phyloP scores from a whole-genome alignment of 2,329 filamentous ascomycete genomes.

The Verticillium alfalfae region DNA sequence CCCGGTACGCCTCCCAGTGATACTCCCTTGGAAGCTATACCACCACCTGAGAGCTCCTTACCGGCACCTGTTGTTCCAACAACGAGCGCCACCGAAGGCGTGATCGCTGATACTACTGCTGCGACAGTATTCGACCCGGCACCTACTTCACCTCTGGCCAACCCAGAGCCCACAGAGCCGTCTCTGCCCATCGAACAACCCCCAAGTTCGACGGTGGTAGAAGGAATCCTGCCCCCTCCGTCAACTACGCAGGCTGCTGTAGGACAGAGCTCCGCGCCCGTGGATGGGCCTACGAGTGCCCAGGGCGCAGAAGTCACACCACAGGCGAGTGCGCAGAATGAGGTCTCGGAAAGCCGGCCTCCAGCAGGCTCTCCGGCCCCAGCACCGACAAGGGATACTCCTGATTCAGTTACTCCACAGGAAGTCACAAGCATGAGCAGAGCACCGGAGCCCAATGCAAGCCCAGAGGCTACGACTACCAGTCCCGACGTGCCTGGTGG shows the following conservation, averaged over 20 bases:
- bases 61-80: not conserved
- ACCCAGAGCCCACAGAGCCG: too few relatives aligned
- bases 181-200: not conserved
- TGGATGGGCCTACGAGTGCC: too few relatives aligned
- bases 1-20: not conserved
- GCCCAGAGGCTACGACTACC: not conserved
- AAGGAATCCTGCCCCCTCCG: not conserved
- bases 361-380: too few relatives aligned
- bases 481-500: not conserved
- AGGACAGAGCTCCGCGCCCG: too few relatives aligned
- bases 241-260: too few relatives aligned
- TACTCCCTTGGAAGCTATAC: not conserved
- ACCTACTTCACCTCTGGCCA: not conserved
- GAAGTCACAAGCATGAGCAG: not conserved
- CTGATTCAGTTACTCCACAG: not conserved
- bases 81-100: not conserved
- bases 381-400: too few relatives aligned
- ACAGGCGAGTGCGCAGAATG: too few relatives aligned
- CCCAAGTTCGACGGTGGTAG: not conserved
- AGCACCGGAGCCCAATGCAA: not conserved
- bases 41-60: not conserved
- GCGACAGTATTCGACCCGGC: not conserved
- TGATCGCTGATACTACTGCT: not conserved
- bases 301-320: too few relatives aligned
- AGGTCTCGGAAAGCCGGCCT: too few relatives aligned